These are phyloP conservation scores for Colletotrichum falcatum DNA, from an alignment of 2,329 filamentous ascomycete genomes.

Conservation along the genomic window DNA sequence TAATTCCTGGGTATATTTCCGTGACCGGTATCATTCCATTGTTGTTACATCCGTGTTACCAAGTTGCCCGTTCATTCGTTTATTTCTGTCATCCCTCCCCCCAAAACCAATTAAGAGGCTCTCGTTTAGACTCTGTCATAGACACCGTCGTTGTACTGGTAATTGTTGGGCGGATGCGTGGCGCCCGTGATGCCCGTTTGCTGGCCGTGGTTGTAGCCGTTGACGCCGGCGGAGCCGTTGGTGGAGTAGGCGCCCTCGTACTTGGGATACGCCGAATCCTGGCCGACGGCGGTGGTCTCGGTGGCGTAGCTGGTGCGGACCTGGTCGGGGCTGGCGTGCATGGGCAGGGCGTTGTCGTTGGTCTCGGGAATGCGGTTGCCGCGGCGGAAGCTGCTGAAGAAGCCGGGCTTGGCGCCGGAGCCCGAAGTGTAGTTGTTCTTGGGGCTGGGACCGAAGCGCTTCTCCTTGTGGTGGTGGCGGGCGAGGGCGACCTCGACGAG, in stretches of 20 bases:
- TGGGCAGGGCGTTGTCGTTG: conserved; percentile 51
- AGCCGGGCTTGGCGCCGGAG: conserved; percentile 51
- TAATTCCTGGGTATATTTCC: conserved; percentile 34
- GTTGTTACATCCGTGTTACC: conserved; percentile 7
- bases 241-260: conserved; percentile 30
- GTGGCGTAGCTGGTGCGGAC: conserved; percentile 59
- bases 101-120: conserved; percentile 20
- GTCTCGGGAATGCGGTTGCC: conserved; percentile 47
- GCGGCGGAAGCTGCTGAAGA: conserved; percentile 52
- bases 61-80: conserved; percentile 38
- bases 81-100: too few species aligned
- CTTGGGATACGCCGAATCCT: conserved; percentile 43
- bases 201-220: conserved; percentile 29
- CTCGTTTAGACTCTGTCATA: conserved; percentile 44
- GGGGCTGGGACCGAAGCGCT: conserved; percentile 70
- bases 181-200: conserved; percentile 31
- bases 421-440: conserved; percentile 70
- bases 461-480: conserved; percentile 79
- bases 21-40: not conserved
- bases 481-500: conserved; percentile 75
- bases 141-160: conserved; percentile 54
- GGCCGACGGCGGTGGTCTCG: conserved; percentile 51
- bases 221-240: not conserved
- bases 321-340: conserved; percentile 56
- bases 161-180: conserved; percentile 42